A percentile compares a stretch with the other conserved stretches of the same genome.
These are phyloP conservation scores for slime mould (Dictyostelium discoideum) DNA, from an alignment of 78 protist genomes.

Conservation along the genomic window DNA sequence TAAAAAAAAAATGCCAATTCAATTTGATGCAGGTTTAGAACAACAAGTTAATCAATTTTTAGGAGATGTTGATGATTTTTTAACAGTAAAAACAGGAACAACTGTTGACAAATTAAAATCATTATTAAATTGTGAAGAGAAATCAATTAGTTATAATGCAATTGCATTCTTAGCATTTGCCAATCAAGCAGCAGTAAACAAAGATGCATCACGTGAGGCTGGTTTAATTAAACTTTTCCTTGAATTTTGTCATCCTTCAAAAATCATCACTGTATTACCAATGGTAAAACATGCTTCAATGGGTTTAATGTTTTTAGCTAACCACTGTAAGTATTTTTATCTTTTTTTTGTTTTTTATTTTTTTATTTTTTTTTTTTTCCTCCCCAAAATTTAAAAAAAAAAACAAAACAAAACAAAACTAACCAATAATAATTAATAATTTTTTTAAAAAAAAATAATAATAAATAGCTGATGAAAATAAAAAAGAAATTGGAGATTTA, in stretches of 20 bases:
- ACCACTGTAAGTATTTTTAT: slow-evolving; percentile 31
- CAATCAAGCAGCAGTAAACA: slow-evolving; percentile 55
- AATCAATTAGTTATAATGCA: slow-evolving; percentile 41
- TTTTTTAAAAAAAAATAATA: no score
- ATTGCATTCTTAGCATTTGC: slow-evolving; percentile 64
- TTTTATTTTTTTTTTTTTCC: neutral
- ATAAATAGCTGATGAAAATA: slow-evolving; percentile 51
- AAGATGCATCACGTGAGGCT: slow-evolving; percentile 58
- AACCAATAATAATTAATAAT: neutral
- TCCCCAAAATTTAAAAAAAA: neutral
- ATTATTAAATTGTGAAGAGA: slow-evolving; percentile 36
- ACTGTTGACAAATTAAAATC: slow-evolving; percentile 18
- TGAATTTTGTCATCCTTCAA: slow-evolving; percentile 2
- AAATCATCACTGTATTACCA: neutral
- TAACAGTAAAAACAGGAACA: slow-evolving; percentile 13
- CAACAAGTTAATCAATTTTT: slow-evolving; percentile 52
- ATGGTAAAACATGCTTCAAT: slow-evolving; percentile 61
- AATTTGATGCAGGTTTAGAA: slow-evolving; percentile 46
- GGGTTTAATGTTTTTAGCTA: slow-evolving; percentile 76
- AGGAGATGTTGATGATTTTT: slow-evolving; percentile 72
- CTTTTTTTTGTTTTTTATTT: neutral
- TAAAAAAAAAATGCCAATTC: neutral
- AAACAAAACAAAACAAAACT: neutral
- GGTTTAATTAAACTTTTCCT: slow-evolving; percentile 44
- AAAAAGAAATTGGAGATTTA: slow-evolving; percentile 36